phyloP scores from a whole-genome alignment of 116 monocot species.

The Dioscorea cayenensis region DNA sequence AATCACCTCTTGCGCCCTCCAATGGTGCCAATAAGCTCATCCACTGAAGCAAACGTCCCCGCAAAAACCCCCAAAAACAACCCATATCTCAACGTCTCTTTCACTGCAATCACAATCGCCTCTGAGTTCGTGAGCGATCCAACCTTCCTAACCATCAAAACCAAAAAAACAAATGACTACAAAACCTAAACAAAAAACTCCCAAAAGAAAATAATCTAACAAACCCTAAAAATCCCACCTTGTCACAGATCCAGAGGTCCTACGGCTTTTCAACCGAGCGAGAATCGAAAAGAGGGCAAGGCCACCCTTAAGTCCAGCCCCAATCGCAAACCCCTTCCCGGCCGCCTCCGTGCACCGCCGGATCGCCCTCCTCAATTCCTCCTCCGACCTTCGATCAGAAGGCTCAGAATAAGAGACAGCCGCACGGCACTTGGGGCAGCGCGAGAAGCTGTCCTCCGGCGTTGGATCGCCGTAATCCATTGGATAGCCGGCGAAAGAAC shows the following conservation, averaged over 20 bases:
- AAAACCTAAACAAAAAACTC: neutral
- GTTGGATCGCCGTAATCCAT: neutral
- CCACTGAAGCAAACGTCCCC: conserved; percentile 85
- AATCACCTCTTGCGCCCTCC: conserved; percentile 61
- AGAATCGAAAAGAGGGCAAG: conserved; percentile 88
- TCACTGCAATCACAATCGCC: conserved; percentile 50
- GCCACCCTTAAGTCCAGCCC: conserved; percentile 88
- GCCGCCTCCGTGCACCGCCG: conserved; percentile 66
- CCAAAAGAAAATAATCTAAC: neutral
- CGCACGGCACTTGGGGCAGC: neutral
- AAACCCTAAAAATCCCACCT: conserved; percentile 13
- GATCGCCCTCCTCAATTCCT: conserved; percentile 40
- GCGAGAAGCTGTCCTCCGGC: neutral
- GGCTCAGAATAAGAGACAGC: neutral
- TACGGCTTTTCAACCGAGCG: conserved; percentile 58
- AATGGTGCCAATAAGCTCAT: conserved; percentile 65
- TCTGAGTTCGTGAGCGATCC: conserved; percentile 69
- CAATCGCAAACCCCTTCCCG: conserved; percentile 85
- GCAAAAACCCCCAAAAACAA: conserved; percentile 85
- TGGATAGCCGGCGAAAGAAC: neutral
- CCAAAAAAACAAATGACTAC: neutral
- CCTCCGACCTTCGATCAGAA: conserved; percentile 6
- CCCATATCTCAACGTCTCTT: conserved; percentile 85
- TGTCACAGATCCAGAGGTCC: conserved; percentile 20
- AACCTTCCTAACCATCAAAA: conserved; percentile 37